A percentile compares a stretch with the other conserved stretches of the same genome.
Evolutionary conservation across 73 alveolate species (phyloP).

Genomic region (Diophrys appendiculata): DNA sequence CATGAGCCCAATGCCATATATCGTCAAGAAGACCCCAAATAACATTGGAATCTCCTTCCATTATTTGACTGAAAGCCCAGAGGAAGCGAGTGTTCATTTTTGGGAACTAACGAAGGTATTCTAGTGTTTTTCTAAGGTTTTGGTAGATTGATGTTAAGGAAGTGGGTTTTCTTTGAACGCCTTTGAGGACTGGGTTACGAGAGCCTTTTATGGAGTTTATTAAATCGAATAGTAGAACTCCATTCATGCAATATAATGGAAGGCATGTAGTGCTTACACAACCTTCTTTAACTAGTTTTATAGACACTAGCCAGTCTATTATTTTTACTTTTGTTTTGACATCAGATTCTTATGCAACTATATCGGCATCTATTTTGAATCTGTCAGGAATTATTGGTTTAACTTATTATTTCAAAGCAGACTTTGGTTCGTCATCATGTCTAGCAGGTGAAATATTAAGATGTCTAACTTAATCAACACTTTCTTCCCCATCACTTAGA

Average conservation of each 20-base stretch:
- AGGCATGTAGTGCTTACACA: constrained; percentile 34
- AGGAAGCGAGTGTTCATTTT: constrained; percentile 61
- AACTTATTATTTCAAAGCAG: not conserved
- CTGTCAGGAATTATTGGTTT: not conserved
- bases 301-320: constrained; percentile 55
- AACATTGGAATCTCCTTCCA: constrained; percentile 69
- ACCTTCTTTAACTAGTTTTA: constrained; percentile 32
- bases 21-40: constrained; percentile 77
- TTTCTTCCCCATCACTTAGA: too few species aligned
- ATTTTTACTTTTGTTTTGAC: constrained; percentile 29
- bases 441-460: too few species aligned
- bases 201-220: constrained; percentile 39
- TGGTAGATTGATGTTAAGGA: constrained; percentile 43
- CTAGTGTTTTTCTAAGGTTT: constrained; percentile 57
- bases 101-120: constrained; percentile 54
- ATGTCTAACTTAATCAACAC: too few species aligned
- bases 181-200: constrained; percentile 56
- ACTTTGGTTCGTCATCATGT: not conserved
- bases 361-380: not conserved
- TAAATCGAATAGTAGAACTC: constrained; percentile 66
- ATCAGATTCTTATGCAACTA: constrained; percentile 12
- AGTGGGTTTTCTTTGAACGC: constrained; percentile 69
- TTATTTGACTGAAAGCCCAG: constrained; percentile 51
- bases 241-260: constrained; percentile 65
- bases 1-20: constrained; percentile 60